phyloP scores from a whole-genome alignment of 1,284 basidiomycete species.

The Ustilago hordei region DNA sequence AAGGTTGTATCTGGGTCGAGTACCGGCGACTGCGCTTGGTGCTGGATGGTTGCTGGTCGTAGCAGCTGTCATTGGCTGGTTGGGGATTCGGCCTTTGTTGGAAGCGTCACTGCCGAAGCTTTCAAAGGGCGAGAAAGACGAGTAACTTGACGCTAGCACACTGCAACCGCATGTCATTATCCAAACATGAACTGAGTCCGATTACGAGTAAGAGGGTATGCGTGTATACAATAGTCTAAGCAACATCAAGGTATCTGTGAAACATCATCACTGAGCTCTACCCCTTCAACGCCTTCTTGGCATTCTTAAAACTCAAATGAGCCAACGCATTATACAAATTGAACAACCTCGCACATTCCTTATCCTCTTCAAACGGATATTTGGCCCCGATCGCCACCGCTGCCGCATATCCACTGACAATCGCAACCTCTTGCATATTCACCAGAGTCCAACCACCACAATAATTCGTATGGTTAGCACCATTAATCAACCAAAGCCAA shows the following conservation, averaged over 20 bases:
- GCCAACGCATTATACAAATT: conserved; percentile 72
- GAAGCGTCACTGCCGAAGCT: conserved; percentile 3
- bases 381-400: conserved; percentile 75
- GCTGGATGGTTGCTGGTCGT: conserved; percentile 2
- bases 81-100: conserved; percentile 9
- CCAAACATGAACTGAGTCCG: neutral
- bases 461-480: conserved; percentile 71
- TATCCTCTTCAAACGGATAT: conserved; percentile 71
- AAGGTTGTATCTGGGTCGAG: conserved; percentile 14
- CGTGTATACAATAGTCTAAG: neutral
- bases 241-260: neutral
- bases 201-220: conserved; percentile 3
- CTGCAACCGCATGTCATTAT: neutral
- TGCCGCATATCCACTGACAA: conserved; percentile 75
- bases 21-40: conserved; percentile 20
- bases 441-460: conserved; percentile 71
- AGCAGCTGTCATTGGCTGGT: conserved; percentile 15
- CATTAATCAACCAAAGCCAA: conserved; percentile 77
- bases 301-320: conserved; percentile 67
- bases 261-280: conserved; percentile 1
- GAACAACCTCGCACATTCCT: conserved; percentile 72
- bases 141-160: neutral
- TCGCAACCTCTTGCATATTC: conserved; percentile 76
- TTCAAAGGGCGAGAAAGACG: conserved; percentile 9
- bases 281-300: conserved; percentile 42